Conservation (phyloP, 2,329 filamentous ascomycete species). For the Parafenestella ontariensis region DNA sequence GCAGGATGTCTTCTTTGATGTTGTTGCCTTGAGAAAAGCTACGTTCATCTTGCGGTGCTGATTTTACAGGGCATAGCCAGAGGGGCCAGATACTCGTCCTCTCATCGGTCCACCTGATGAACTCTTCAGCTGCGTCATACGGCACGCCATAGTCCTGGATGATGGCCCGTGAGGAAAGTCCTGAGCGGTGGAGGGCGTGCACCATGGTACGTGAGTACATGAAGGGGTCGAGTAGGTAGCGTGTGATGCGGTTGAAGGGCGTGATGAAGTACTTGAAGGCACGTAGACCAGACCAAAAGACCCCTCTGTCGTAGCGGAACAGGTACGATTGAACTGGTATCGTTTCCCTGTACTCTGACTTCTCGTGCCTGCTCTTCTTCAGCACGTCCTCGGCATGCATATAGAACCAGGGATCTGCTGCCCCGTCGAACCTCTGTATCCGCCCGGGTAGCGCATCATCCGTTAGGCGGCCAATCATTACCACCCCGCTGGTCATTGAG, state of each 20-base stretch:
- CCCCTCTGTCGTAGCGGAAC: conserved; percentile 69
- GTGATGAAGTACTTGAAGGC: conserved; percentile 67
- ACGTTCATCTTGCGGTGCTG: conserved; percentile 26
- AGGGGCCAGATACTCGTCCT: conserved; percentile 62
- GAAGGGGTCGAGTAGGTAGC: conserved; percentile 66
- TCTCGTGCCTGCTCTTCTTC: conserved; percentile 11
- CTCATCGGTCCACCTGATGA: conserved; percentile 60
- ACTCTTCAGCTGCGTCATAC: conserved; percentile 57
- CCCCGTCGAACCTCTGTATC: conserved; percentile 60
- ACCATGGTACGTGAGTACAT: conserved; percentile 69
- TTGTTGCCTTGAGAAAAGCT: conserved; percentile 41
- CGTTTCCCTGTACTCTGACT: conserved; percentile 42
- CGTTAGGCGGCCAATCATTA: conserved; percentile 67
- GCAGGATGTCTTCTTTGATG: conserved; percentile 37
- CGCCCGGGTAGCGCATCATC: conserved; percentile 52
- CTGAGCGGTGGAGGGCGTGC: conserved; percentile 66
- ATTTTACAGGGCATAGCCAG: conserved; percentile 64
- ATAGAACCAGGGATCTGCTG: conserved; percentile 76
- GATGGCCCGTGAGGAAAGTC: conserved; percentile 63
- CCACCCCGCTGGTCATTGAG: conserved; percentile 60
- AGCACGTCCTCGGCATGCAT: conserved; percentile 62
- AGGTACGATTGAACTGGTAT: conserved; percentile 62
- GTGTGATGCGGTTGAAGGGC: conserved; percentile 66
- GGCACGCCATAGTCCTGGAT: conserved; percentile 70
- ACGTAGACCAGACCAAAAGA: conserved; percentile 69